These are phyloP conservation scores for Skeletonema potamos DNA, from an alignment of 108 stramenopile species.

Conservation along the genomic window DNA sequence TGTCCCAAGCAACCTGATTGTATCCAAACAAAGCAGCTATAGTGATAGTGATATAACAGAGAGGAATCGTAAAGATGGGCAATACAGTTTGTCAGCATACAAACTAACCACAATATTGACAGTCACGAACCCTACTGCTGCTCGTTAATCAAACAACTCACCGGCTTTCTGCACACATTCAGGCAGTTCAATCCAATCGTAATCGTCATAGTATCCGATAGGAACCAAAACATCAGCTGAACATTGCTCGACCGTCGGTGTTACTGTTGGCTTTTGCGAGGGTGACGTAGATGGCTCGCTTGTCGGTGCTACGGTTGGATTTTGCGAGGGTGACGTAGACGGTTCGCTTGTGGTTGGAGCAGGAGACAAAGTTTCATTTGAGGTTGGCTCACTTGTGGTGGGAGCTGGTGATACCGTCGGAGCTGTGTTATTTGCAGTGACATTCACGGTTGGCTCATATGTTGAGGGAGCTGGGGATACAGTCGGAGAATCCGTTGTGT, in stretches of 20 bases:
- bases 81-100: background rate
- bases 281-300: background rate
- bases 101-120: background rate
- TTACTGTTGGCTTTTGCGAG: background rate
- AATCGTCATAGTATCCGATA: background rate
- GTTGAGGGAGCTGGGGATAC: too few species aligned
- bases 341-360: background rate
- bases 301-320: conserved; percentile 4
- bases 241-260: background rate
- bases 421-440: background rate
- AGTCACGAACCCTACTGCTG: too few species aligned
- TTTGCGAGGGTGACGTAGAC: background rate
- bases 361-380: background rate
- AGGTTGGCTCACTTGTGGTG: background rate
- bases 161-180: too few species aligned
- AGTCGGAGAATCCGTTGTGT: background rate
- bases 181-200: background rate
- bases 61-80: too few species aligned
- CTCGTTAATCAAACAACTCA: too few species aligned
- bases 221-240: background rate
- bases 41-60: too few species aligned
- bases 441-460: background rate
- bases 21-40: background rate
- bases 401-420: background rate
- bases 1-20: background rate